Evolutionary conservation across 2,329 filamentous ascomycete species (phyloP).

Genomic region (Talaromyces funiculosus): DNA sequence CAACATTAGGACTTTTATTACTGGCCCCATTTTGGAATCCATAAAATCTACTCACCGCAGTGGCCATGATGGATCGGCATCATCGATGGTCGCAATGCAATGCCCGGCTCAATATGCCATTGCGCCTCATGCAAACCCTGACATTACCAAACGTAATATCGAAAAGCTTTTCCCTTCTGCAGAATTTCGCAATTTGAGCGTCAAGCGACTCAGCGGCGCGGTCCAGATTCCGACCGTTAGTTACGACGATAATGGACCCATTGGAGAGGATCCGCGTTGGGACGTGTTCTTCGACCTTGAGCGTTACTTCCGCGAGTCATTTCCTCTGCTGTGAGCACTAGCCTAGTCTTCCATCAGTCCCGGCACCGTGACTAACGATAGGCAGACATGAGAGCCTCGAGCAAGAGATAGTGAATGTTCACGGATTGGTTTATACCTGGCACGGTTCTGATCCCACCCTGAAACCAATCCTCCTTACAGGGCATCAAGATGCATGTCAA

Average conservation of each 20-base stretch:
- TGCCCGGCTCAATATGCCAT: neutral
- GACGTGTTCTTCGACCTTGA: slow-evolving; percentile 42
- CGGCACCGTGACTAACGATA: slow-evolving; percentile 10
- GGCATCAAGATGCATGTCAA: slow-evolving; percentile 47
- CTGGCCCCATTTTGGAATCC: neutral
- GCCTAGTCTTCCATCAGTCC: too few relatives aligned
- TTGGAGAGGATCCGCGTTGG: slow-evolving; percentile 50
- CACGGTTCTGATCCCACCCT: slow-evolving; percentile 48
- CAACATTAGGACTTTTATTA: neutral
- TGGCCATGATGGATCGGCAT: neutral
- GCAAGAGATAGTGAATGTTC: slow-evolving; percentile 55
- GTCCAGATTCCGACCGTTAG: slow-evolving; percentile 50
- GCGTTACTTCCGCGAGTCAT: neutral
- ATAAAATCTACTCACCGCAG: neutral
- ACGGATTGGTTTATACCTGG: slow-evolving; percentile 57
- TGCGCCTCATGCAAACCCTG: neutral
- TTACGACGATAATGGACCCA: slow-evolving; percentile 21
- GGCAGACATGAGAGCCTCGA: slow-evolving; percentile 33
- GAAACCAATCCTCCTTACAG: slow-evolving; percentile 50
- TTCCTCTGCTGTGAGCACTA: neutral
- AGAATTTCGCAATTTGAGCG: slow-evolving; percentile 15
- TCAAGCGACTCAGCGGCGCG: slow-evolving; percentile 50
- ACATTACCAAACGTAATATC: neutral
- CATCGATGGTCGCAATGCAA: neutral
- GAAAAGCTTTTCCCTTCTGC: neutral